phyloP scores from a whole-genome alignment of 139 green algal species.

The Auxenochlorella pyrenoidosa region DNA sequence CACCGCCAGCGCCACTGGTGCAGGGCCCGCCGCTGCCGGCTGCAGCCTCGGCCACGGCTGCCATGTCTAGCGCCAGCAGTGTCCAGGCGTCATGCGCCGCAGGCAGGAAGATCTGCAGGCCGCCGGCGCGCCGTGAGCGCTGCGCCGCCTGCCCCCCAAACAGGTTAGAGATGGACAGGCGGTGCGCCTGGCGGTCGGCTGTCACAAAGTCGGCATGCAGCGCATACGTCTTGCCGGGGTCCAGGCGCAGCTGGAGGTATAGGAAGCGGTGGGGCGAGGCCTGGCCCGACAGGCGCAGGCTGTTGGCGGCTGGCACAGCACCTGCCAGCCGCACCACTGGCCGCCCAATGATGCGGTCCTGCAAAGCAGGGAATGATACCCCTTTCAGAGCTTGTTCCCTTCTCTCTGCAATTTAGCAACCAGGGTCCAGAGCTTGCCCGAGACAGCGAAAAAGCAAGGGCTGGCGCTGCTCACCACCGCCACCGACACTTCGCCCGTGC shows the following conservation, averaged over 20 bases:
- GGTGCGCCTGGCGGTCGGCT: slow-evolving; percentile 56
- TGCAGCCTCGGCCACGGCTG: neutral
- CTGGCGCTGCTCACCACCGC: neutral
- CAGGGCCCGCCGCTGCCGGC: neutral
- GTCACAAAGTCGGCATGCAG: slow-evolving; percentile 70
- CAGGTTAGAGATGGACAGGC: slow-evolving; percentile 77
- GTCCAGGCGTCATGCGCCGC: slow-evolving; percentile 60
- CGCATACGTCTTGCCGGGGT: slow-evolving; percentile 61
- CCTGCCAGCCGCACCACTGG: slow-evolving; percentile 54
- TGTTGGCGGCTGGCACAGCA: slow-evolving; percentile 64
- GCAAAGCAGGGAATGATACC: neutral
- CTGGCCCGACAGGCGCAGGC: slow-evolving; percentile 69
- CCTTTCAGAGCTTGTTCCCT: too few species aligned
- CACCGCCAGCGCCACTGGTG: slow-evolving; percentile 37
- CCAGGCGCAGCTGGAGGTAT: slow-evolving; percentile 72
- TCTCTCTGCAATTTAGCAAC: too few species aligned
- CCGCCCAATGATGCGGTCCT: slow-evolving; percentile 58
- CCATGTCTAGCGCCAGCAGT: slow-evolving; percentile 72
- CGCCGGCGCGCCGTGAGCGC: neutral
- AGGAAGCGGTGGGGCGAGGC: slow-evolving; percentile 69
- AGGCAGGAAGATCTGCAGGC: slow-evolving; percentile 54
- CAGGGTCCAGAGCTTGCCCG: too few species aligned
- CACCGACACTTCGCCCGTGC: neutral
- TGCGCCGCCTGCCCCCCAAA: slow-evolving; percentile 41
- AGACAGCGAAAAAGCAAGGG: too few species aligned